Base-by-base conservation (phyloP, 2,329 filamentous ascomycete species). In the Pestalotiopsis sp. region DNA sequence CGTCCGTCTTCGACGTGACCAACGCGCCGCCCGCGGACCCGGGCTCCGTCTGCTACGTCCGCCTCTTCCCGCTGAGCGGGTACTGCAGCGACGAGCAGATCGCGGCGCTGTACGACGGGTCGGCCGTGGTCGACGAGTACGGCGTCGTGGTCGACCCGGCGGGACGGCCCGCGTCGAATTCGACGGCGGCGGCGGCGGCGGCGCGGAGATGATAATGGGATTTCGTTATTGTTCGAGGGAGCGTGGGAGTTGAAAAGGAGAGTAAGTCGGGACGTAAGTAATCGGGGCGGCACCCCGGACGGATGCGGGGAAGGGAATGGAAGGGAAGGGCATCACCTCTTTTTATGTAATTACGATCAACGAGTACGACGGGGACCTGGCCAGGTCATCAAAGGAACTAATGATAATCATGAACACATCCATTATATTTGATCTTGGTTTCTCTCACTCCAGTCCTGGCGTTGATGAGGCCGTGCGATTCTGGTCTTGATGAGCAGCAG, bases 1-100 rank as follows among this genome's bases (percentile, higher is more conserved):
- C 59, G n/a, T 67, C 68, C 6, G 65, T 70, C 3, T 71, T 66
- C 26, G 62, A 68, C 40, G 48, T 71, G 30, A 71, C 65, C 52
- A 70, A 68, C 30, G 14, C 24, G n/a, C 22, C 58, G 11, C 66
- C 65, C 55, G 9, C 58, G 26, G 63, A 65, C 26, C 57, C 63
- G 3, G 40, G 63, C 10, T 58, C 44, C 9, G 14, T 56, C 26
- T 71, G 70, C 62, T 69, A 68, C 44, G 62, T 67, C 30, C 64
- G 65, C 20, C 22, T 66, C 10, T 57, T 52, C 57, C 65, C 52
- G 4, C 22, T 65, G 10, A n/a, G 17, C 20, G 14, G 56, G 5
- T 38, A 22, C n/a, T 67, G 67, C 38, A 68, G 60, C 10, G 52
- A 55, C 9, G 65, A 62, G 20, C 67, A 68, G 40, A 17, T 67